Conservation (phyloP, 306 rosid species). For the Ziziphus jujuba region DNA sequence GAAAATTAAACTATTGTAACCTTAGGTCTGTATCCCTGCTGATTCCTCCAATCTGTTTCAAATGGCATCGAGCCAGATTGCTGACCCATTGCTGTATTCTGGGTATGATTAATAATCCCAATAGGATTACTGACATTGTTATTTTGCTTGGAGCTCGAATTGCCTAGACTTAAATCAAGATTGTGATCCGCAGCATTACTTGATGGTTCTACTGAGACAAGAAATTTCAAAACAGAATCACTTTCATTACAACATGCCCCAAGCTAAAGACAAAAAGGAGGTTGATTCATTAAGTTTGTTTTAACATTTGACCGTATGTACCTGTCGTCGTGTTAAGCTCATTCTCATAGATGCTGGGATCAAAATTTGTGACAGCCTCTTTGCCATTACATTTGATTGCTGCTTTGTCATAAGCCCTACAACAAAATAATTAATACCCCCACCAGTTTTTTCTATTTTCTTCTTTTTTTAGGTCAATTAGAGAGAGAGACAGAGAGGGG, state of each 20-base stretch:
- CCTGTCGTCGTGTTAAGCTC: conserved; percentile 58
- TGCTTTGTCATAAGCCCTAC: conserved; percentile 97
- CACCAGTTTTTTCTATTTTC: no score
- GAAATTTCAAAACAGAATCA: background rate
- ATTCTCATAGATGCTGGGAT: conserved; percentile 80
- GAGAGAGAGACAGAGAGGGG: no score
- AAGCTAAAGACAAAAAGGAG: background rate
- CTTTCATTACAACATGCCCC: background rate
- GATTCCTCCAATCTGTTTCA: conserved; percentile 30
- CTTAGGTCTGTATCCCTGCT: conserved; percentile 30
- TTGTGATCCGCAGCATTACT: conserved; percentile 30
- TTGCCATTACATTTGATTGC: conserved; percentile 97
- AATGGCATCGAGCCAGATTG: conserved; percentile 11
- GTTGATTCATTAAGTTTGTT: background rate
- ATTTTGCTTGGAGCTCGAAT: conserved; percentile 28
- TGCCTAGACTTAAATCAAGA: conserved; percentile 49
- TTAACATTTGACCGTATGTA: background rate
- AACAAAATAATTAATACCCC: conserved; percentile 9
- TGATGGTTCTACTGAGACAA: conserved; percentile 1
- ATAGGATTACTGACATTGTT: background rate
- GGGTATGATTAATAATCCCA: conserved; percentile 5
- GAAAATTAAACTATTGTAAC: background rate
- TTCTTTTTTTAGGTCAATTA: background rate
- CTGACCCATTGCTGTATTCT: conserved; percentile 10
- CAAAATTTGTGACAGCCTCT: conserved; percentile 97